These are phyloP conservation scores for Lasiosphaeris hirsuta DNA, from an alignment of 495 filamentous ascomycete species.

Conservation along the genomic window DNA sequence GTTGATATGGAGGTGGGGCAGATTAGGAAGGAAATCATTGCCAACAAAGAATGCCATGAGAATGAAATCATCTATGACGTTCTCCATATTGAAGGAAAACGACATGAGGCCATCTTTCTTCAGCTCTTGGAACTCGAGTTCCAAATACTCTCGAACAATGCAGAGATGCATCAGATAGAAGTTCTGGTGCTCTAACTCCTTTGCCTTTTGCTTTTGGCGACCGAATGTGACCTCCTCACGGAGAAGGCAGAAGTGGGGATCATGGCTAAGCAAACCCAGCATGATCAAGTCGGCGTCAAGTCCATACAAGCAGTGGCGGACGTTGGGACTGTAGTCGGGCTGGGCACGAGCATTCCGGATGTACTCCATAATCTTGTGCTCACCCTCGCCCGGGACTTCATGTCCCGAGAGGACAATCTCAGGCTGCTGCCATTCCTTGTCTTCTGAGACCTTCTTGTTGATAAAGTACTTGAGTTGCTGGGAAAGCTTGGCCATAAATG, in stretches of 20 bases:
- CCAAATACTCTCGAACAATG: constrained; percentile 94
- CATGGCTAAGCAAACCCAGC: constrained; percentile 93
- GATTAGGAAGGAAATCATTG: constrained; percentile 97
- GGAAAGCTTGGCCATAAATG: constrained; percentile 96
- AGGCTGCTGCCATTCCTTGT: constrained; percentile 93
- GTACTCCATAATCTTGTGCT: constrained; percentile 99
- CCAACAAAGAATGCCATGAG: constrained; percentile 99
- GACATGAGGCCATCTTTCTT: constrained; percentile 69
- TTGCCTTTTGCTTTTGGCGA: constrained; percentile 79
- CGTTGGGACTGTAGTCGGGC: constrained; percentile 87
- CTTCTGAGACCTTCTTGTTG: constrained; percentile 96
- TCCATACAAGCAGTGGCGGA: constrained; percentile 95
- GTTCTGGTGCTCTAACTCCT: constrained; percentile 97
- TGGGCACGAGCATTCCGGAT: constrained; percentile 96
- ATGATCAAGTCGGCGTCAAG: constrained; percentile 98
- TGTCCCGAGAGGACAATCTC: constrained; percentile 96
- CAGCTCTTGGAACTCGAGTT: constrained; percentile 93
- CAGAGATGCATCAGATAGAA: constrained; percentile 98
- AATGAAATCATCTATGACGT: constrained; percentile 98
- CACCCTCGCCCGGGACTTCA: constrained; percentile 98
- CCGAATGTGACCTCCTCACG: constrained; percentile 98
- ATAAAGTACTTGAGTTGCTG: constrained; percentile 96
- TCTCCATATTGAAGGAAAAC: constrained; percentile 90
- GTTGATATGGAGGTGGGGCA: constrained; percentile 97
- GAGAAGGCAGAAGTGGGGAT: constrained; percentile 96